Base-by-base conservation (phyloP, 306 rosid genomes). In the Sindora glabra region DNA sequence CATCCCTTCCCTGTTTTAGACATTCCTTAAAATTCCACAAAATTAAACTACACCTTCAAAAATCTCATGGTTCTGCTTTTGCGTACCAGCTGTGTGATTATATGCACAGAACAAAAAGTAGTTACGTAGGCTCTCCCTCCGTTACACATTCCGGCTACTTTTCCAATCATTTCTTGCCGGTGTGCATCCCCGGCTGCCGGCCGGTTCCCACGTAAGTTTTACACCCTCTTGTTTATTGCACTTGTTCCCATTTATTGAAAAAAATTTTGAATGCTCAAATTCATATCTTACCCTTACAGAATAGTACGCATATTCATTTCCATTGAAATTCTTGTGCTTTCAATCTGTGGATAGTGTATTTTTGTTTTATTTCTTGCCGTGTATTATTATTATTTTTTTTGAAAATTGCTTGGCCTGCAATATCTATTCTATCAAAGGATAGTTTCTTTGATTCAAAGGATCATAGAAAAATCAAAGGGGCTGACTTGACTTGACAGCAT, bases 161-260 rank as follows among this genome's bases (percentile, higher is more conserved):
- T n/a, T n/a, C n/a, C n/a, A n/a, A n/a, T n/a, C n/a, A n/a, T n/a
- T n/a, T n/a, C n/a, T 59, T 63, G 39, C 32, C 24, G 8, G 6
- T 36, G 21, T 19, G 5, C 72, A 36, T 61, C 64, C 60, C 21
- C 13, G 49, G 41, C 41, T 6, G 15, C 52, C 46, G 41, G 19
- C 29, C 37, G 10, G 52, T 60, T 42, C 36, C 21, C 33, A 5
- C 16, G 79, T 47, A 74, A 59, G 7, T 54, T 44, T 55, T 48
- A 51, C 12, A 27, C n/a, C 23, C 23, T 27, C 39, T 25, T 13
- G 3, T 48, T 34, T 42, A 3, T 36, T 34, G 3, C 34, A n/a
- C 16, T 26, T 41, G 2, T 48, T 37, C 33, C 13, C 36, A 21
- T 30, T 17, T 4, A 18, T 41, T 19, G 45, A 11, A 7, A 27